A percentile compares a stretch with the other conserved stretches of the same genome.
Evolutionary conservation across 2,329 filamentous ascomycete species (phyloP).

Genomic region (Fusarium siculi): DNA sequence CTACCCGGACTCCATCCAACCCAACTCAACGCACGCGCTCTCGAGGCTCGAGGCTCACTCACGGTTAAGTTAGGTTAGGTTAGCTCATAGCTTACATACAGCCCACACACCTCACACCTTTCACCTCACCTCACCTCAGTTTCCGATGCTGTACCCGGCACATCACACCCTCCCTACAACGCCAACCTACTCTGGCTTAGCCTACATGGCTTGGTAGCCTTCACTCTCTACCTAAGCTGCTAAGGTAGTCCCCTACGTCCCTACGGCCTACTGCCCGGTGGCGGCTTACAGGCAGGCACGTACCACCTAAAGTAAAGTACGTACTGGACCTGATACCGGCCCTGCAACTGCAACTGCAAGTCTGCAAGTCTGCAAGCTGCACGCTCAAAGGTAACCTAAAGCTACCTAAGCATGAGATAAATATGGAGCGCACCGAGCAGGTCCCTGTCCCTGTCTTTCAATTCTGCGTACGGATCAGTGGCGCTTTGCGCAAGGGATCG

Average conservation of each 20-base stretch:
- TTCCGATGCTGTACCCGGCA: constrained; percentile 33
- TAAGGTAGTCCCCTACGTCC: neutral
- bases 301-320: constrained; percentile 23
- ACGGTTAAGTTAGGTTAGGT: neutral
- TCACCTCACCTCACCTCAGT: constrained; percentile 19
- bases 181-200: neutral
- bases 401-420: constrained; percentile 33
- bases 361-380: neutral
- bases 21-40: constrained; percentile 24
- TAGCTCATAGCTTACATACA: constrained; percentile 9
- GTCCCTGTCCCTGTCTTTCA: constrained; percentile 23
- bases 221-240: neutral
- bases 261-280: constrained; percentile 1
- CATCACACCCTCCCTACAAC: constrained; percentile 23
- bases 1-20: constrained; percentile 6
- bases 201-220: neutral
- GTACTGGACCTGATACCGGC: constrained; percentile 13
- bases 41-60: constrained; percentile 9
- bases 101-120: neutral
- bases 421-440: constrained; percentile 36
- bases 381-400: neutral
- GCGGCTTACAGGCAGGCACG: constrained; percentile 29
- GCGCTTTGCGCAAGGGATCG: constrained; percentile 41
- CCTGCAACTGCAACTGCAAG: neutral
- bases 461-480: constrained; percentile 33